These are phyloP conservation scores for Eucalyptus globulus DNA, from an alignment of 345 rosid genomes.

Conservation along the genomic window DNA sequence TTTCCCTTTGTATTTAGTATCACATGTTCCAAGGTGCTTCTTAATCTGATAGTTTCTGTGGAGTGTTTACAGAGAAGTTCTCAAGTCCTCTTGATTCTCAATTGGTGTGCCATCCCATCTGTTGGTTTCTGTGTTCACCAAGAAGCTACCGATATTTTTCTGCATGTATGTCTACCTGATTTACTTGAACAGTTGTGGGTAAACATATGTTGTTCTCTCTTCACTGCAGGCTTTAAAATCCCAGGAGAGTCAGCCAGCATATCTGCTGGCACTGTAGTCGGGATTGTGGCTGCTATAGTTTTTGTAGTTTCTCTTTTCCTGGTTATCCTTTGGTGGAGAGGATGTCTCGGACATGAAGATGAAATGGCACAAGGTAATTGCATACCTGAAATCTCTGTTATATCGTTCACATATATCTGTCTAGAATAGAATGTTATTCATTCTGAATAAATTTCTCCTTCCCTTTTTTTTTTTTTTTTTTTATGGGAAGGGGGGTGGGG, in stretches of 20 bases:
- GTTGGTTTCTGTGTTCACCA: background rate
- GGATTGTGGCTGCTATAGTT: background rate
- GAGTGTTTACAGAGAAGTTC: background rate
- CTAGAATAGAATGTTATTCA: background rate
- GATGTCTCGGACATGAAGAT: background rate
- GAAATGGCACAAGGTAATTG: background rate
- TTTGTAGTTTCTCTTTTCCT: background rate
- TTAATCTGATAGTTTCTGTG: background rate
- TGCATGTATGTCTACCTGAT: background rate
- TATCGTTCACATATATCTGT: background rate
- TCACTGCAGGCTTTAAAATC: background rate
- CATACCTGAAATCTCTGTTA: background rate
- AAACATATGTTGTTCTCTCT: background rate
- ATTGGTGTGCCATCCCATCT: background rate
- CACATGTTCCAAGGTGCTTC: background rate
- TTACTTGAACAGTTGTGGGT: background rate
- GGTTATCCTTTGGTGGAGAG: conserved; percentile 3
- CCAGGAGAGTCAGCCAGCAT: background rate
- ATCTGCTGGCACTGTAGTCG: background rate
- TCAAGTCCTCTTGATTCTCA: background rate
- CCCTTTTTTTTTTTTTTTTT: too few relatives aligned
- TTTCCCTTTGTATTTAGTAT: background rate
- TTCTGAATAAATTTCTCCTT: background rate
- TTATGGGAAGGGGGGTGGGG: too few relatives aligned
- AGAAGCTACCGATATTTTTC: background rate